Evolutionary conservation across 495 filamentous ascomycete species (phyloP).

Genomic region (Amniculicola lignicola): DNA sequence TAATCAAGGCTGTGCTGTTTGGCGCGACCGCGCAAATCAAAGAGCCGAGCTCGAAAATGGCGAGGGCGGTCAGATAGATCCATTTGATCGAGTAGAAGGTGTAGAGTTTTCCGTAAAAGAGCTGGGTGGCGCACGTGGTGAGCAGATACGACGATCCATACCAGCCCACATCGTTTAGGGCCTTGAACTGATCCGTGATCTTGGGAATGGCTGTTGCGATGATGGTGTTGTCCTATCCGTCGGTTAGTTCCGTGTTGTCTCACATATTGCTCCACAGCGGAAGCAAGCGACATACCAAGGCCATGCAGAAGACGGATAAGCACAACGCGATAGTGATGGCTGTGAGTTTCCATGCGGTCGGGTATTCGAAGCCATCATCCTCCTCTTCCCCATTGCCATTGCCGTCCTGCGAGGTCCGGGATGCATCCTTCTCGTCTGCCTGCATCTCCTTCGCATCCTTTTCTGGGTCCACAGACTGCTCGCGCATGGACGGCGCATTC

Average conservation of each 20-base stretch:
- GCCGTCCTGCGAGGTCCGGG: not conserved
- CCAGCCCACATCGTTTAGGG: constrained; percentile 76
- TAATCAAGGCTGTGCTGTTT: constrained; percentile 33
- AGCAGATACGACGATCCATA: constrained; percentile 72
- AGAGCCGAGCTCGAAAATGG: constrained; percentile 36
- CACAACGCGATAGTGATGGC: constrained; percentile 60
- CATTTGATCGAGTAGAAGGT: constrained; percentile 48
- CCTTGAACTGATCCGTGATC: constrained; percentile 76
- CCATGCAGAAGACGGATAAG: constrained; percentile 64
- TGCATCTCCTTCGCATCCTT: not conserved
- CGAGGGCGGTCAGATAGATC: constrained; percentile 33
- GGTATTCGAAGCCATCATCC: constrained; percentile 48
- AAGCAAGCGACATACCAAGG: constrained; percentile 48
- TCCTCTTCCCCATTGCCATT: constrained; percentile 26
- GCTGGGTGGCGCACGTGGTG: constrained; percentile 55
- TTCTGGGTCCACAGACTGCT: constrained; percentile 2
- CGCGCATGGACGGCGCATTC: not conserved
- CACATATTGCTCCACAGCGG: not conserved
- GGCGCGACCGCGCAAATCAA: constrained; percentile 36
- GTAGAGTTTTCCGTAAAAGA: constrained; percentile 46
- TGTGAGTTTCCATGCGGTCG: constrained; percentile 48
- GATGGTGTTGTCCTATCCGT: constrained; percentile 65
- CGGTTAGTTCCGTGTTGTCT: constrained; percentile 10
- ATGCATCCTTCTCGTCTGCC: constrained; percentile 5
- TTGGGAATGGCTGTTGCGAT: constrained; percentile 81